Percentiles rank a stretch among this genome's conserved stretches.
Conservation (phyloP, 2,329 filamentous ascomycete species). For the Grosmannia huntii region DNA sequence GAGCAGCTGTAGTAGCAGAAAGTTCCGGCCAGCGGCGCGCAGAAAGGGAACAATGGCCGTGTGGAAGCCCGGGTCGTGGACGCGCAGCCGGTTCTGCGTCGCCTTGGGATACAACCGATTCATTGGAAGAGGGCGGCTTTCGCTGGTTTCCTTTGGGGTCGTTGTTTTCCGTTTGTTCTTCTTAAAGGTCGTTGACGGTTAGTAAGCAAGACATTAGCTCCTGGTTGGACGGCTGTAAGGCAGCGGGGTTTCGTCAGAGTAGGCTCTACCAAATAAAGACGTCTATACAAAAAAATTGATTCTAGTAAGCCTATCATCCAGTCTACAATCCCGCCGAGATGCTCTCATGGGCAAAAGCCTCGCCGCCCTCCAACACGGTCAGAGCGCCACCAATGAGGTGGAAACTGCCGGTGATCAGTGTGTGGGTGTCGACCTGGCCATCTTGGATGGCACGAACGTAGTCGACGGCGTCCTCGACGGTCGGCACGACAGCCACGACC, state of each 20-base stretch:
- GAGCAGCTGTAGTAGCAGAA: constrained; percentile 19
- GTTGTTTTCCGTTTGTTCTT: no score
- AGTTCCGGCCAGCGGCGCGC: constrained; percentile 4
- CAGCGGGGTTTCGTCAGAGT: no score
- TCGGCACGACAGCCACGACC: constrained; percentile 32
- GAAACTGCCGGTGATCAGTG: constrained; percentile 35
- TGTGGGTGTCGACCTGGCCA: constrained; percentile 1
- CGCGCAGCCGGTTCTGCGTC: not conserved
- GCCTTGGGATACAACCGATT: constrained; percentile 8
- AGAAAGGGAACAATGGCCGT: not conserved
- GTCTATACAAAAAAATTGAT: no score
- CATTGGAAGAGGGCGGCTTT: not conserved
- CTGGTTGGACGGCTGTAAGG: no score
- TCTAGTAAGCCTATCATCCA: no score
- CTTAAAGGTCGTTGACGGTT: no score
- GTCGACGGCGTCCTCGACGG: constrained; percentile 43
- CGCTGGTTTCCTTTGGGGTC: no score
- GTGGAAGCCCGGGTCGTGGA: not conserved
- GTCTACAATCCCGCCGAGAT: not conserved
- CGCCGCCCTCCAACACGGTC: constrained; percentile 14
- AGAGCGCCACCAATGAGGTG: constrained; percentile 31
- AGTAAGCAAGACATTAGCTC: no score
- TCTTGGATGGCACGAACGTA: constrained; percentile 10
- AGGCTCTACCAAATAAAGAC: no score
- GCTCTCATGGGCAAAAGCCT: not conserved